These are phyloP conservation scores for Thelonectria rubi DNA, from an alignment of 2,329 filamentous ascomycete species.

Conservation along the genomic window DNA sequence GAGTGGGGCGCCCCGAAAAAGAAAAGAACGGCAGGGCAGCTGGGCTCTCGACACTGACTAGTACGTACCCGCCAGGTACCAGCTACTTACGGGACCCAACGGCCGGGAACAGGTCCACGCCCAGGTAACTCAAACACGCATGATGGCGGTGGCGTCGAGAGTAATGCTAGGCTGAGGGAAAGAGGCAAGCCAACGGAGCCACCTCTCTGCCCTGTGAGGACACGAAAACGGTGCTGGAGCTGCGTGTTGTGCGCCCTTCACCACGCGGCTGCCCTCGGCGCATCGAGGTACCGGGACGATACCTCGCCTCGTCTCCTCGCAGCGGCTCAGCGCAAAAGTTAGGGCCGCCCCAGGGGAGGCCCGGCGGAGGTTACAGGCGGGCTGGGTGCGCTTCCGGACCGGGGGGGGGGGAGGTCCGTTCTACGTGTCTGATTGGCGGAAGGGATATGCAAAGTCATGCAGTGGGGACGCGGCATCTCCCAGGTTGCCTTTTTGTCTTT, in stretches of 20 bases:
- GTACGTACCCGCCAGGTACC: not conserved
- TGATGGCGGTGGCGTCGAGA: not conserved
- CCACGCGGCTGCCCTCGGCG: slow-evolving; percentile 9
- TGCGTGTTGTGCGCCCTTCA: slow-evolving; percentile 6
- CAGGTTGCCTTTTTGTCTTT: not conserved
- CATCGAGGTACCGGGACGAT: not conserved
- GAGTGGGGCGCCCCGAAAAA: no score
- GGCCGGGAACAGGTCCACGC: not conserved
- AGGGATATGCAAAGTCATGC: not conserved
- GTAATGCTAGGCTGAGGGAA: not conserved
- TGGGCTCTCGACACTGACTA: not conserved
- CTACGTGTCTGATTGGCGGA: slow-evolving; percentile 12
- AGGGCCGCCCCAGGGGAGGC: slow-evolving; percentile 10
- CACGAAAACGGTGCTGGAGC: not conserved
- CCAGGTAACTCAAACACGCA: not conserved
- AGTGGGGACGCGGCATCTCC: slow-evolving; percentile 3
- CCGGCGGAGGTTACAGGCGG: slow-evolving; percentile 12
- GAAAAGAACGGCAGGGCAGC: not conserved
- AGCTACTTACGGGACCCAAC: not conserved
- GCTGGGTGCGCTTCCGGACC: slow-evolving; percentile 16
- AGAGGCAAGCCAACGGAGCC: not conserved
- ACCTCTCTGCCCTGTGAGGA: not conserved
- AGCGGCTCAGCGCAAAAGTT: slow-evolving; percentile 10
- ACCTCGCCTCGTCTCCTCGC: slow-evolving; percentile 3
- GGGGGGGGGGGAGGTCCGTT: slow-evolving; percentile 1